A percentile compares a stretch with the other conserved stretches of the same genome.
Evolutionary conservation across 176 grass and related monocot species (phyloP).

Genomic region (Oryza rufipogon): DNA sequence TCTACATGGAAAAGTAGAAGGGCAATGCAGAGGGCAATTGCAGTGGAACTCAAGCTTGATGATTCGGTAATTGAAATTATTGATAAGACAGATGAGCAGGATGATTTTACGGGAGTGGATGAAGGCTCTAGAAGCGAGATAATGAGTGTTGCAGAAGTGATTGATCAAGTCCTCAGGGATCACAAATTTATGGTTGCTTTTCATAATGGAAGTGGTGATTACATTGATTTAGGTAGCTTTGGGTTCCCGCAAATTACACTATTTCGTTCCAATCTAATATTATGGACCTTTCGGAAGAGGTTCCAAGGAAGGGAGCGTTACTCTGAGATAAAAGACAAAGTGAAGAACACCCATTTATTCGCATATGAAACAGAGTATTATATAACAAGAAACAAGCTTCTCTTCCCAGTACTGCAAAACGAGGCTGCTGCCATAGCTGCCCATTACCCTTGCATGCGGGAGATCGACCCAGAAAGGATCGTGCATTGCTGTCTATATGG

Average conservation of each 20-base stretch:
- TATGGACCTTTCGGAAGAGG: not conserved
- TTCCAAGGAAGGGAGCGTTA: rapidly evolving
- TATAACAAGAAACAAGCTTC: not conserved
- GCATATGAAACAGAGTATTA: rapidly evolving
- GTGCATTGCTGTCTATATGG: not conserved
- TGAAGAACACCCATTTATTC: not conserved
- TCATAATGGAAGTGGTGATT: not conserved
- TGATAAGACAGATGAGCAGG: not conserved
- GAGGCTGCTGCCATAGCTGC: not conserved
- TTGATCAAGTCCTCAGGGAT: not conserved
- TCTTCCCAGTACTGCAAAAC: not conserved
- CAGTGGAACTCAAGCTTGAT: constrained; percentile 6
- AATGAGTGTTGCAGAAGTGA: rapidly evolving
- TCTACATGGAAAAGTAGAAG: constrained; percentile 12
- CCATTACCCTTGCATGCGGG: not conserved
- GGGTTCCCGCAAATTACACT: too few relatives aligned
- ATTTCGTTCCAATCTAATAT: too few relatives aligned
- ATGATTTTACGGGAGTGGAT: not conserved
- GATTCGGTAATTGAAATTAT: not conserved
- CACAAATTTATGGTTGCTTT: not conserved
- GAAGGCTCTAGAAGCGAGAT: not conserved
- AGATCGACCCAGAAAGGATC: not conserved
- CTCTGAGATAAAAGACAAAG: not conserved
- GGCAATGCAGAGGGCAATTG: constrained; percentile 10
- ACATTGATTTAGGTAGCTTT: not conserved